phyloP scores from a whole-genome alignment of 345 rosid species.

The Reutealis trisperma region DNA sequence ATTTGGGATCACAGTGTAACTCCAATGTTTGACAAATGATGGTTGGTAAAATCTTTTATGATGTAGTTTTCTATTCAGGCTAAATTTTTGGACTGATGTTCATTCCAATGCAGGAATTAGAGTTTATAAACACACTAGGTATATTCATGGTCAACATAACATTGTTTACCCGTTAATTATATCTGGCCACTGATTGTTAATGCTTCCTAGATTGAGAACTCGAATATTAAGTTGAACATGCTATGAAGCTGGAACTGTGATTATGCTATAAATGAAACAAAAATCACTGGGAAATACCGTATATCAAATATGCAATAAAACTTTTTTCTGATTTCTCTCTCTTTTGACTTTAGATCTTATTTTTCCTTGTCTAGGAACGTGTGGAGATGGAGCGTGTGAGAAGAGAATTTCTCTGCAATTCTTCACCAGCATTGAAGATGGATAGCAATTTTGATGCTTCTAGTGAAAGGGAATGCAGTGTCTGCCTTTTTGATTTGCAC shows the following conservation, averaged over 20 bases:
- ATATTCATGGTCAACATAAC: background rate
- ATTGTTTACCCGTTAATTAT: background rate
- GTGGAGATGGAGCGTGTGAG: conserved; percentile 69
- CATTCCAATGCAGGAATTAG: background rate
- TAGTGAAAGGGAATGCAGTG: conserved; percentile 84
- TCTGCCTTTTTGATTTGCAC: conserved; percentile 93
- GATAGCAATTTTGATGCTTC: conserved; percentile 82
- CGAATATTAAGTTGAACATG: background rate
- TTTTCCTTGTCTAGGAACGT: conserved; percentile 55
- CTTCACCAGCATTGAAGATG: conserved; percentile 78
- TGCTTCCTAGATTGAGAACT: background rate
- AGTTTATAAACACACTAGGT: background rate
- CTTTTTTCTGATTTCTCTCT: conserved; percentile 8
- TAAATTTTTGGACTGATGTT: background rate
- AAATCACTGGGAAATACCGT: too few species aligned
- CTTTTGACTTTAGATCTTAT: conserved; percentile 16
- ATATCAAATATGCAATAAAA: background rate
- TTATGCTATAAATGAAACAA: conserved; percentile 9
- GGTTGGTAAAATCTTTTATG: background rate
- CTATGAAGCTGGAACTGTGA: background rate
- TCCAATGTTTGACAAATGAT: background rate
- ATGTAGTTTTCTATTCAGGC: background rate
- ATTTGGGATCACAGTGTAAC: background rate
- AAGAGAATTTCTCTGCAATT: conserved; percentile 64
- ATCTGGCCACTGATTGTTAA: background rate